Base-by-base conservation (phyloP, 2,329 filamentous ascomycete species). In the Aspergillus amoenus region DNA sequence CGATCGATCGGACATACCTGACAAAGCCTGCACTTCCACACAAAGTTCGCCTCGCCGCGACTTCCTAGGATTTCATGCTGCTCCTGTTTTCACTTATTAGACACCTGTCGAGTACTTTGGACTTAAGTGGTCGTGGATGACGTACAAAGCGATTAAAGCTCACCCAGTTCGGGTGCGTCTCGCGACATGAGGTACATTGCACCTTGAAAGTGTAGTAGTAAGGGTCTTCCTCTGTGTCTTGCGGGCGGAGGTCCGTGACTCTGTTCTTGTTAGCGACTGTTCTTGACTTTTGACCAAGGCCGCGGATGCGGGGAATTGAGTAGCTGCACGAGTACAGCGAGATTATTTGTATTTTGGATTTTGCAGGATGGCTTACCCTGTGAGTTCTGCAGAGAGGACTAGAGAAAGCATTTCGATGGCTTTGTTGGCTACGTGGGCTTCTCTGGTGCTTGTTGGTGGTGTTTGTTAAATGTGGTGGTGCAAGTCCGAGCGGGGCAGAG, bases 11-110 rank as follows among this genome's bases (percentile, higher is more conserved):
- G 8, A 40, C 17, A 30, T 65, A 94, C 92, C 85, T 94, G 95
- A 87, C 94, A 99, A 72, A 94, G 93, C 77, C 95, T 96, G 83
- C 94, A 99, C 75, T 87, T 93, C 93, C 94, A 99, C n/a, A 99
- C 94, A 76, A 99, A 99, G 76, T 97, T 97, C 60, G 94, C 94
- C 76, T 97, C 93, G 63, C 94, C 94, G 69, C 91, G 85, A 74
- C 93, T 97, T 37, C 93, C 93, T 62, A 91, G 94, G 74, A 97
- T 87, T 63, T 97, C 92, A 71, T 95, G 93, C 69, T 81, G 83
- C 72, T 97, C 93, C 91, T 96, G 61, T 15, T 30, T 48, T 13
- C 17, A 8, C 21, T 49, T 13, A 18, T 54, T 47, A 54, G 22
- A 11, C 22, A 6, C 4, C 24, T n/a, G n/a, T n/a, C n/a, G n/a